Evolutionary conservation across 805 yeast genomes (phyloP).

Genomic region (Wilhelminamyces savonicus): DNA sequence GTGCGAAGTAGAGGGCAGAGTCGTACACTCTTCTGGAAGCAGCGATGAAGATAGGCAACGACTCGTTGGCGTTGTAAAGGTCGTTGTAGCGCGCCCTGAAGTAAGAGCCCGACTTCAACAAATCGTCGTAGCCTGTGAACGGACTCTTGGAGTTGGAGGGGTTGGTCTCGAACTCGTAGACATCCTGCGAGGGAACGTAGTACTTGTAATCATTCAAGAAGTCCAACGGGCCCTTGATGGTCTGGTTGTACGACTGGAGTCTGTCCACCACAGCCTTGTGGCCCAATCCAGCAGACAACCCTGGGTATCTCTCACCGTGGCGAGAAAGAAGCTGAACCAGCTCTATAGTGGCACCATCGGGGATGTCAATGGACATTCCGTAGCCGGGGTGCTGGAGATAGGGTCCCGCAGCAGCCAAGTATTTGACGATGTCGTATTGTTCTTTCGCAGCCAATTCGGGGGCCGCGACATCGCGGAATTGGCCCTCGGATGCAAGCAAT

Average conservation of each 20-base stretch:
- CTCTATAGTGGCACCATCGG: slow-evolving; percentile 11
- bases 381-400: slow-evolving; percentile 4
- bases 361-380: slow-evolving; percentile 5
- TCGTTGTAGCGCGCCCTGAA: slow-evolving; percentile 4
- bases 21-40: slow-evolving; percentile 3
- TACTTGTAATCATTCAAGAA: slow-evolving; percentile 16
- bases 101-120: slow-evolving; percentile 1
- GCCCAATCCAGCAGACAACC: slow-evolving; percentile 9
- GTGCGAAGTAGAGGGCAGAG: slow-evolving; percentile 4
- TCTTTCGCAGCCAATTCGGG: slow-evolving; percentile 2
- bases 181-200: slow-evolving; percentile 7
- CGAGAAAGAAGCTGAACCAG: slow-evolving; percentile 16
- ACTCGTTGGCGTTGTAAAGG: slow-evolving; percentile 2
- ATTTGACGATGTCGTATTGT: slow-evolving; percentile 3
- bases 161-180: slow-evolving; percentile 5
- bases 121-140: slow-evolving; percentile 3
- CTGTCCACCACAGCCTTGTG: slow-evolving; percentile 12
- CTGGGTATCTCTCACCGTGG: slow-evolving; percentile 19
- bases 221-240: slow-evolving; percentile 13
- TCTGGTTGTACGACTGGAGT: slow-evolving; percentile 10
- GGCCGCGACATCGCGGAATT: slow-evolving; percentile 3
- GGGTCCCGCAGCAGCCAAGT: slow-evolving; percentile 4
- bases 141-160: slow-evolving; percentile 4
- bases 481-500: background rate
- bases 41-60: slow-evolving; percentile 4